These are phyloP conservation scores for Stemphylium lycopersici DNA, from an alignment of 2,329 filamentous ascomycete genomes.

Conservation along the genomic window DNA sequence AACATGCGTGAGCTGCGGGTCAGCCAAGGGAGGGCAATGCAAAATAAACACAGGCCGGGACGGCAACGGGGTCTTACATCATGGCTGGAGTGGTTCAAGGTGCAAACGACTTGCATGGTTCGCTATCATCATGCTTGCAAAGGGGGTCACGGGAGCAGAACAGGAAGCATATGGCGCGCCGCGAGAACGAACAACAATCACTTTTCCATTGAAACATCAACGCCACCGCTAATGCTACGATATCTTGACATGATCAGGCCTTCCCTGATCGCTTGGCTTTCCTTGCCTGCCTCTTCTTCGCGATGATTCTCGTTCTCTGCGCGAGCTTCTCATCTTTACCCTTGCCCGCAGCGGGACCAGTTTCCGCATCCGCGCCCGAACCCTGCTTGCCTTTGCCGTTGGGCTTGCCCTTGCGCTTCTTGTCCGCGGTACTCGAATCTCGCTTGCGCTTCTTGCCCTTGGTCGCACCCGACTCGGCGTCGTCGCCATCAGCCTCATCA, in stretches of 20 bases:
- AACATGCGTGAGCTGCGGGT: no score
- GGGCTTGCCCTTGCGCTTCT: constrained; percentile 19
- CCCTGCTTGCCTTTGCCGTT: constrained; percentile 19
- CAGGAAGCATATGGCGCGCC: neutral
- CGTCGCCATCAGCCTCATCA: constrained; percentile 17
- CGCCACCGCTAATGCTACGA: constrained; percentile 22
- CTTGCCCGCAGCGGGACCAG: constrained; percentile 11
- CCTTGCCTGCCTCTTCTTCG: constrained; percentile 79
- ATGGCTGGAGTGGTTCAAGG: neutral
- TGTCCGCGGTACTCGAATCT: constrained; percentile 25
- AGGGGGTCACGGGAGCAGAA: neutral
- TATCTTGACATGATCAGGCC: constrained; percentile 36
- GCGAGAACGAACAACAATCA: neutral
- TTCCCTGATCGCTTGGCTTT: constrained; percentile 63
- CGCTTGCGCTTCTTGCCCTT: constrained; percentile 50
- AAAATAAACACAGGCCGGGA: neutral
- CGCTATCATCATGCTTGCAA: neutral
- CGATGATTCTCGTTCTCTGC: constrained; percentile 78
- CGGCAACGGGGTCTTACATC: neutral
- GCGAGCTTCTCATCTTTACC: constrained; percentile 57
- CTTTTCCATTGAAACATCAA: constrained; percentile 8
- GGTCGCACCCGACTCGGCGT: constrained; percentile 17
- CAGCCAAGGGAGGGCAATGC: neutral
- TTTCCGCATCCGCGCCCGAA: constrained; percentile 24
- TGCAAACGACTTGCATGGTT: neutral